These are phyloP conservation scores for Setaria viridis DNA, from an alignment of 202 grass and related monocot species.

Conservation along the genomic window DNA sequence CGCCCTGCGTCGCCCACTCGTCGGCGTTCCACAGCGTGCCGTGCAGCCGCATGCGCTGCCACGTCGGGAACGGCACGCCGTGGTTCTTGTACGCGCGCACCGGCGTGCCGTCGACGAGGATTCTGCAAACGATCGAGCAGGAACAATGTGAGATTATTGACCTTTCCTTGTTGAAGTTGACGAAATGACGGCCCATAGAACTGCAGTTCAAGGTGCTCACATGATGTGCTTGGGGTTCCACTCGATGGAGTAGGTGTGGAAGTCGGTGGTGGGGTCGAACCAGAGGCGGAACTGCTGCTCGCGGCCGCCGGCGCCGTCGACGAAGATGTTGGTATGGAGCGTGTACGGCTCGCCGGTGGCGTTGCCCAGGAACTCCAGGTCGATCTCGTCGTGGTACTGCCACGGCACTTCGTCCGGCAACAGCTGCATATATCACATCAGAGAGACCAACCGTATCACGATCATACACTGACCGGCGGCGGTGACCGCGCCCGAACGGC, in stretches of 20 bases:
- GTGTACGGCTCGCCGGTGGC: slow-evolving; percentile 55
- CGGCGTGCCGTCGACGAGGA: slow-evolving; percentile 62
- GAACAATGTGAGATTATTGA: background rate
- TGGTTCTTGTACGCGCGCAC: slow-evolving; percentile 58
- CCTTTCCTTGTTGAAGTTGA: background rate
- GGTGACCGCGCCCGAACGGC: no score
- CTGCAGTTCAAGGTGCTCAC: background rate
- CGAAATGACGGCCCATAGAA: no score
- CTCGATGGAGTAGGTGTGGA: slow-evolving; percentile 68
- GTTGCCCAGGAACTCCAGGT: slow-evolving; percentile 67
- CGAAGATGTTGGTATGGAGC: slow-evolving; percentile 56
- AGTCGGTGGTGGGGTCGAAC: slow-evolving; percentile 60
- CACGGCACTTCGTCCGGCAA: slow-evolving; percentile 21
- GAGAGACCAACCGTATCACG: background rate
- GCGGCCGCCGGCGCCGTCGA: slow-evolving; percentile 40
- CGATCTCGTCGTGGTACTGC: slow-evolving; percentile 60
- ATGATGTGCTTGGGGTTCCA: slow-evolving; percentile 64
- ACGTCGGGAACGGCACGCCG: slow-evolving; percentile 55
- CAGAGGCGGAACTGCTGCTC: slow-evolving; percentile 62
- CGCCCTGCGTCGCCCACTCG: slow-evolving; percentile 78
- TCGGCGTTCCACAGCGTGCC: slow-evolving; percentile 83
- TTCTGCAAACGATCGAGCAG: slow-evolving; percentile 25
- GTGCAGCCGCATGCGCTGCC: slow-evolving; percentile 60
- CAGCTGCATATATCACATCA: background rate
- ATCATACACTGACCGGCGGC: no score